Percentiles rank a stretch among this genome's conserved stretches.
Conservation (phyloP, 2,329 filamentous ascomycete genomes). For the Aspergillus sp. region DNA sequence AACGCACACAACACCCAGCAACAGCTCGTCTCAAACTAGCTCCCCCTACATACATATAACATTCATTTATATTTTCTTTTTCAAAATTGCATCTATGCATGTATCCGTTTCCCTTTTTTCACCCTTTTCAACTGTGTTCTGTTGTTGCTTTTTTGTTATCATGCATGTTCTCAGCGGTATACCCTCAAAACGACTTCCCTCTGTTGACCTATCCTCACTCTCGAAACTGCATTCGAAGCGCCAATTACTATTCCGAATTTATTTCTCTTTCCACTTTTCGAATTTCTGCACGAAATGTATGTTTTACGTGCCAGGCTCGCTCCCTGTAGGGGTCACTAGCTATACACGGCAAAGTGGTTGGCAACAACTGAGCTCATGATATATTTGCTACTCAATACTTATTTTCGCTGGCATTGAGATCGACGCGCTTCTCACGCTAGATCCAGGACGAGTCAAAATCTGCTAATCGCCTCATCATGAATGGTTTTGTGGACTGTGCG, state of each 20-base stretch:
- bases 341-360: neutral
- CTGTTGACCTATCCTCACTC: constrained; percentile 24
- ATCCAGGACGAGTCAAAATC: too few relatives aligned
- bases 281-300: constrained; percentile 23
- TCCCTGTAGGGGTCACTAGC: neutral
- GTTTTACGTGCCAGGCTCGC: constrained; percentile 17
- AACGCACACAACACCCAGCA: constrained; percentile 45
- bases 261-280: constrained; percentile 10
- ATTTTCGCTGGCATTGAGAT: neutral
- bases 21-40: constrained; percentile 24
- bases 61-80: constrained; percentile 18
- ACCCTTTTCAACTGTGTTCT: constrained; percentile 1
- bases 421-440: too few relatives aligned
- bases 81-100: constrained; percentile 10
- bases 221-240: constrained; percentile 13
- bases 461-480: too few relatives aligned
- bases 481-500: too few relatives aligned
- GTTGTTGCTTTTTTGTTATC: constrained; percentile 18
- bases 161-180: constrained; percentile 37
- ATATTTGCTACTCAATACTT: neutral
- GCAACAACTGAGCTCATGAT: neutral
- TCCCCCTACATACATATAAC: constrained; percentile 4
- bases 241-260: constrained; percentile 16
- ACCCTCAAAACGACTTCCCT: constrained; percentile 34
- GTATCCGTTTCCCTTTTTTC: constrained; percentile 5